Conservation (phyloP, 768 basidiomycete species). For the Boletus insuetus region DNA sequence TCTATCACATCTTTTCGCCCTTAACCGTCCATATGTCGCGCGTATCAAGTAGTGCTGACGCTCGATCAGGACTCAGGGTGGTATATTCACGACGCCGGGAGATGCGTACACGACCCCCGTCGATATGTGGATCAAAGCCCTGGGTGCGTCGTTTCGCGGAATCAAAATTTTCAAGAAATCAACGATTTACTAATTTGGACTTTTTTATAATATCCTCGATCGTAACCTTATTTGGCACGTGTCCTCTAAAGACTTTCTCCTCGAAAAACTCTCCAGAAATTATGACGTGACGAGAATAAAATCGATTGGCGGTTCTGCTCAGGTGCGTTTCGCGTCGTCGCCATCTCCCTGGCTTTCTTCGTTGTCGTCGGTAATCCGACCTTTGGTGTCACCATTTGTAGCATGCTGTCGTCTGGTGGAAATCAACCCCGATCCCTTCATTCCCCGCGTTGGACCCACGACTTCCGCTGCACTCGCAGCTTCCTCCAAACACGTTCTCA, state of each 20-base stretch:
- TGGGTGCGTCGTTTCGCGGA: conserved; percentile 59
- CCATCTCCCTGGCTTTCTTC: neutral
- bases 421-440: conserved; percentile 69
- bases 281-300: conserved; percentile 71
- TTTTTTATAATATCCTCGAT: conserved; percentile 32
- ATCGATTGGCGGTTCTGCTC: conserved; percentile 75
- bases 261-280: conserved; percentile 70
- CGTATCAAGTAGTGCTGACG: conserved; percentile 17
- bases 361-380: conserved; percentile 5
- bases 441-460: conserved; percentile 72
- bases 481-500: conserved; percentile 64
- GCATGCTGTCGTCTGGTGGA: conserved; percentile 88
- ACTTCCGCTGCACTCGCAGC: conserved; percentile 65
- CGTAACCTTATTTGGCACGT: conserved; percentile 31
- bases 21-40: conserved; percentile 8
- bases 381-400: conserved; percentile 9
- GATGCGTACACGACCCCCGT: conserved; percentile 87
- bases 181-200: conserved; percentile 35
- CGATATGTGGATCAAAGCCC: conserved; percentile 87
- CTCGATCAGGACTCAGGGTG: conserved; percentile 68
- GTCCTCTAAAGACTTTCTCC: conserved; percentile 54
- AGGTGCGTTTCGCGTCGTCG: conserved; percentile 42
- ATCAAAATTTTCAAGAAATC: conserved; percentile 54
- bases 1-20: neutral
- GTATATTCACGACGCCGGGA: conserved; percentile 82